Evolutionary conservation across 2,329 filamentous ascomycete genomes (phyloP).

Genomic region (Neonectria punicea): DNA sequence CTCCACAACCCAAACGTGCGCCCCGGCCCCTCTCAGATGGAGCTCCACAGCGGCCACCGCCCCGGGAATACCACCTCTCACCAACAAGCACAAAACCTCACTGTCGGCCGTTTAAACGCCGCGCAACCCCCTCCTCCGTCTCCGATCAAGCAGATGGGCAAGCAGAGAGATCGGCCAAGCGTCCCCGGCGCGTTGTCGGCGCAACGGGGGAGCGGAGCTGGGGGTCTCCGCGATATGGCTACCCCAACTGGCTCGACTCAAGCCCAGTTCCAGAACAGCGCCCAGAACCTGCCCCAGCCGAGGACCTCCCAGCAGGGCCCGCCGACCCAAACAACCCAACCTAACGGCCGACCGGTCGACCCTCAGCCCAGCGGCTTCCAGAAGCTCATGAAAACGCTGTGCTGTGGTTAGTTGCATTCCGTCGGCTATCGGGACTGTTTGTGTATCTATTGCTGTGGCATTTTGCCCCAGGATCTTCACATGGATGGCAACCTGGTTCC

Average conservation of each 20-base stretch:
- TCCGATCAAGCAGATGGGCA: conserved; percentile 83
- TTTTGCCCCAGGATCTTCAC: conserved; percentile 35
- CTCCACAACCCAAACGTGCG: conserved; percentile 82
- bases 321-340: conserved; percentile 64
- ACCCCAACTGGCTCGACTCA: conserved; percentile 92
- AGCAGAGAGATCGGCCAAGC: conserved; percentile 80
- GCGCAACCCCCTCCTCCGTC: conserved; percentile 89
- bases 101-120: conserved; percentile 91
- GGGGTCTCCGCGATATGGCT: conserved; percentile 78
- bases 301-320: conserved; percentile 70
- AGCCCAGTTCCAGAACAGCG: conserved; percentile 96
- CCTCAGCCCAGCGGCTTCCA: conserved; percentile 84
- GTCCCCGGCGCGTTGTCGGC: conserved; percentile 76
- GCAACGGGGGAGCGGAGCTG: conserved; percentile 81
- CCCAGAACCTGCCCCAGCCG: conserved; percentile 81
- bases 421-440: conserved; percentile 43
- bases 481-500: conserved; percentile 21
- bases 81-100: conserved; percentile 72
- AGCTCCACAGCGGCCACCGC: conserved; percentile 80
- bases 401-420: conserved; percentile 75
- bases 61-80: conserved; percentile 73
- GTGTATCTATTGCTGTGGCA: conserved; percentile 44
- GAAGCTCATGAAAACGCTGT: conserved; percentile 92
- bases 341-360: conserved; percentile 69
- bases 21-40: conserved; percentile 85